Base-by-base conservation (phyloP, 768 basidiomycete genomes). In the Tephrocybe sp. region DNA sequence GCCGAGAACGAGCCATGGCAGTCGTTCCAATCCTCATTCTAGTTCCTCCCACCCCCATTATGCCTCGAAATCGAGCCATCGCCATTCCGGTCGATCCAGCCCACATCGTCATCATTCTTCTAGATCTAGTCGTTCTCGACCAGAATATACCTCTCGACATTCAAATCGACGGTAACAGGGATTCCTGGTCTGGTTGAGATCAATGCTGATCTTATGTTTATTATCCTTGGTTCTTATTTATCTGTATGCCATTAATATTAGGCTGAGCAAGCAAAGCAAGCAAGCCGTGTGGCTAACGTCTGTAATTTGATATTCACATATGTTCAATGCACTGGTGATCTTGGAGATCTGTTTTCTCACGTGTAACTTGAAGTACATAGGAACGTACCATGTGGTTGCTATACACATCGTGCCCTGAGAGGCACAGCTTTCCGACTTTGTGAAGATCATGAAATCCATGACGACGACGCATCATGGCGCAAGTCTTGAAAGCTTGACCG, bases 1-100 rank as follows among this genome's bases (percentile, higher is more conserved):
- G 19, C 46, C 51, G 24, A 58, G 52, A 37, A 41, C 45, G 31
- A 51, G 46, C 26, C 45, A 53, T 35, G 31, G 25, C 36, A 41
- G 43, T 46, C 51, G 50, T 25, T 24, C 25, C 25, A n/a, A n/a
- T n/a, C n/a, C n/a, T n/a, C n/a, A n/a, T n/a, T n/a, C n/a, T n/a
- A n/a, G n/a, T n/a, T n/a, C n/a, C n/a, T n/a, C n/a, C n/a, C n/a
- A n/a, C n/a, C 21, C 36, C n/a, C 36, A 21, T 19, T 19, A 37
- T n/a, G 9, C 36, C 7, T 34, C 43, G 7, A 38, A 52, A 34
- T 38, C 40, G 21, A 30, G 26, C 13, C 46, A 31, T 35, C n/a
- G n/a, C n/a, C n/a, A n/a, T 42, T 40, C 11, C 39, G 26, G 11
- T 43, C 40, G 31, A n/a, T n/a, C n/a, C n/a, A n/a, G n/a, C n/a